These are phyloP conservation scores for Boletus insuetus DNA, from an alignment of 768 basidiomycete species.

Conservation along the genomic window DNA sequence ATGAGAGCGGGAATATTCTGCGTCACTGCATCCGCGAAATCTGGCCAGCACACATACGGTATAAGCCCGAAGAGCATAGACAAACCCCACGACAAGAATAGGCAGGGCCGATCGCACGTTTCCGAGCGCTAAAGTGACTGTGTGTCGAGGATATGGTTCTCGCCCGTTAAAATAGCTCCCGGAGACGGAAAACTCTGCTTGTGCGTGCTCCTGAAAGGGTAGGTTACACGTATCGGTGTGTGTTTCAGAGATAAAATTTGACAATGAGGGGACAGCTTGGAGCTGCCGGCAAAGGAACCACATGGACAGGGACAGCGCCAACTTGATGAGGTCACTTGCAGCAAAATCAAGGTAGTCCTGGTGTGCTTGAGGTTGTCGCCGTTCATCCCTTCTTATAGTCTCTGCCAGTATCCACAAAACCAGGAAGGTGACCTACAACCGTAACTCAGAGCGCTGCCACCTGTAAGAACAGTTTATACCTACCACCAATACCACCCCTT, in stretches of 20 bases:
- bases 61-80: conserved; percentile 15
- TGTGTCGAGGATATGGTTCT: conserved; percentile 3
- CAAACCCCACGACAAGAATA: conserved; percentile 13
- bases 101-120: conserved; percentile 12
- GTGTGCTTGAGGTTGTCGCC: background rate
- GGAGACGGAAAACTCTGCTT: conserved; percentile 1
- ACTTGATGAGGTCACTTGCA: conserved; percentile 20
- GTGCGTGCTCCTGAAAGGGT: conserved; percentile 6
- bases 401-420: conserved; percentile 16
- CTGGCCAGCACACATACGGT: conserved; percentile 16
- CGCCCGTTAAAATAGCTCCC: background rate
- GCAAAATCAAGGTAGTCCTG: conserved; percentile 17
- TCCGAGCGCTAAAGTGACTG: conserved; percentile 1
- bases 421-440: conserved; percentile 13
- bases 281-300: conserved; percentile 11
- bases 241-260: conserved; percentile 1
- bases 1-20: conserved; percentile 10
- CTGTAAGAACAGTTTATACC: background rate
- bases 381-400: background rate
- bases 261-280: background rate
- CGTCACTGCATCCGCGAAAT: background rate
- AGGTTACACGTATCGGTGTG: conserved; percentile 6
- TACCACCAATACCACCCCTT: conserved; percentile 5
- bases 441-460: background rate
- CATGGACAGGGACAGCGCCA: conserved; percentile 11